Evolutionary conservation across 116 monocot genomes (phyloP), one percentile per base, ranked within the genome.

Genomic region (Iris pallida): DNA sequence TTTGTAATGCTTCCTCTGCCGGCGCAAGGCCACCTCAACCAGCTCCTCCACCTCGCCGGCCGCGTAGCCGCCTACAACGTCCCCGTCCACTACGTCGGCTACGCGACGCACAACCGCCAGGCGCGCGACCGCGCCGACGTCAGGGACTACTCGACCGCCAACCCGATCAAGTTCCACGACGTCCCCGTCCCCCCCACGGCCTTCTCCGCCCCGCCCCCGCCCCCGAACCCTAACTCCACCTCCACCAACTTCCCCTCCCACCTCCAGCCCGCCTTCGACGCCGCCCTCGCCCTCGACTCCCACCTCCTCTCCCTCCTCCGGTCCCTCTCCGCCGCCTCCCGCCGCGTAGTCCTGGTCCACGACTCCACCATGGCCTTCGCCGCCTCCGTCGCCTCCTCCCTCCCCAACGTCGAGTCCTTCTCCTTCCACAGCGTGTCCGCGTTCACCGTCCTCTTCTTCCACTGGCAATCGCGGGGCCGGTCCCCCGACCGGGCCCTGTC

Each of bases 341-440:
- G 77, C 30, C 81, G 81, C 17, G 74, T 81, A 47, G 69, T 92
- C 19, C 64, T 88, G 63, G 51, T 86, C 54, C 78, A 83, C 58
- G 92, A 92, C 83, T 67, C 70, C 30, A 14, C 71, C 59, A 75
- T 83, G 76, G 62, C 88, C 19, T 88, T 88, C 72, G 80, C 73
- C 10, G 75, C 71, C 46, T 8, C 13, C 4, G 72, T 72, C 13
- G 74, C 88, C 20, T 20, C 74, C 16, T 16, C 47, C 7, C 13
- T 88, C 3, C 76, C 76, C 15, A 79, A 77, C 68, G 56, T 43
- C 46, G 83, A 92, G 77, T n/a, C 66, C 20, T 92, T 63, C 76
- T 64, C 17, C 8, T 85, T 85, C 55, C 80, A 70, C 60, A 74
- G 76, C 59, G 65, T 83, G 68, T 72, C 92, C 46, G 74, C 81